phyloP scores from a whole-genome alignment of 2,329 filamentous ascomycete genomes.

The Botrytis porri region DNA sequence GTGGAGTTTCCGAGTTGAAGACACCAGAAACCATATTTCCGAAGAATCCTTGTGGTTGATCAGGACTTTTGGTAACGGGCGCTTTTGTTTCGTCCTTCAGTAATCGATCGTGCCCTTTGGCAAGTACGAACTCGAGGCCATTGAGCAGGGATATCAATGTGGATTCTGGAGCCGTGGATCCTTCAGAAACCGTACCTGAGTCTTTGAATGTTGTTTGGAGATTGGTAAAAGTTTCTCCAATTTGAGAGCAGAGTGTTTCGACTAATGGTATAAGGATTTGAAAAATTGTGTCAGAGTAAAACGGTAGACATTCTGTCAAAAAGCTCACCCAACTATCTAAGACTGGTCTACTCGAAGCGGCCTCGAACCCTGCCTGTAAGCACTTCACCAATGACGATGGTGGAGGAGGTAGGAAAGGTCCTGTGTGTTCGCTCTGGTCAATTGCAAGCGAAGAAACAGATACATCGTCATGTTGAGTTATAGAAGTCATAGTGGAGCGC shows the following conservation, averaged over 20 bases:
- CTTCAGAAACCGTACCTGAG: conserved; percentile 32
- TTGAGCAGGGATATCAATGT: conserved; percentile 85
- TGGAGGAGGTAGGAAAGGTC: conserved; percentile 51
- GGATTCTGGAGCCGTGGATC: conserved; percentile 58
- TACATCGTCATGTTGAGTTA: conserved; percentile 25
- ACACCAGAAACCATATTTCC: conserved; percentile 92
- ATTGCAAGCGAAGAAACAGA: conserved; percentile 42
- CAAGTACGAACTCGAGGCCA: conserved; percentile 85
- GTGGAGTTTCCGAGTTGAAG: conserved; percentile 73
- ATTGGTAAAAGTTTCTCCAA: conserved; percentile 67
- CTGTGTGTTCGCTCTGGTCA: conserved; percentile 43
- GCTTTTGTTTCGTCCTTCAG: conserved; percentile 70
- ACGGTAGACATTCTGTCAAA: conserved; percentile 75
- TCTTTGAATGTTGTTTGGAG: conserved; percentile 64
- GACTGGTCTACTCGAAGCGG: conserved; percentile 68
- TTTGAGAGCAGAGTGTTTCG: conserved; percentile 80
- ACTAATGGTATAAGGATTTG: conserved; percentile 88
- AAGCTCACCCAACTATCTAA: conserved; percentile 92
- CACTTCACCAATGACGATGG: conserved; percentile 76
- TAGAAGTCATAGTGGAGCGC: conserved; percentile 24
- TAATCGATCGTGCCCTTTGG: conserved; percentile 79
- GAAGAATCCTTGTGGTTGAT: conserved; percentile 83
- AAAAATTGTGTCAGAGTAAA: conserved; percentile 83
- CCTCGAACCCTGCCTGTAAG: conserved; percentile 76
- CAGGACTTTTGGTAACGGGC: conserved; percentile 70